Evolutionary conservation across 2,329 filamentous ascomycete genomes (phyloP).

Genomic region (Curvularia spicifera): DNA sequence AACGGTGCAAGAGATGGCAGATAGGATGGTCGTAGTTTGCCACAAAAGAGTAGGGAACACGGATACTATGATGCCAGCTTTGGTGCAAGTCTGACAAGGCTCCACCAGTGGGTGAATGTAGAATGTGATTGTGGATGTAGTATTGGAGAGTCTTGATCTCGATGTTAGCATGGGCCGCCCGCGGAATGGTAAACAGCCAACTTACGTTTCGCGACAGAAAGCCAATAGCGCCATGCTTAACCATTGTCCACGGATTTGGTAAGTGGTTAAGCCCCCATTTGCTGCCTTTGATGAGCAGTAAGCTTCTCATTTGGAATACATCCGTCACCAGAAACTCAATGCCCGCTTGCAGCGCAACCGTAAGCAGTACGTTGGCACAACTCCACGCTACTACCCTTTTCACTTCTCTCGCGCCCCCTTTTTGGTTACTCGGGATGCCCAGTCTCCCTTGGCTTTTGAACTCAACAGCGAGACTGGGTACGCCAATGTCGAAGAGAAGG

Average conservation of each 20-base stretch:
- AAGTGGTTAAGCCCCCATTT: constrained; percentile 66
- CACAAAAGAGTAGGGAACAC: constrained; percentile 66
- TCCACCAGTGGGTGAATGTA: constrained; percentile 61
- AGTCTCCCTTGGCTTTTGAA: constrained; percentile 71
- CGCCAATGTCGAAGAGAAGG: constrained; percentile 71
- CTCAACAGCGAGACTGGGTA: constrained; percentile 71
- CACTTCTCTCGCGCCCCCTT: constrained; percentile 52
- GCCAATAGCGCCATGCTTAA: constrained; percentile 61
- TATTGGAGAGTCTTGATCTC: constrained; percentile 69
- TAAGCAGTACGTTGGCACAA: constrained; percentile 62
- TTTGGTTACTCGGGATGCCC: constrained; percentile 54
- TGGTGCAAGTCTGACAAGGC: constrained; percentile 52
- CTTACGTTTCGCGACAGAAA: constrained; percentile 64
- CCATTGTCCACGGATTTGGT: constrained; percentile 67
- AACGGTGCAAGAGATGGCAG: constrained; percentile 66
- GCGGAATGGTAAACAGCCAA: constrained; percentile 3
- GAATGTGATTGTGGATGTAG: constrained; percentile 71
- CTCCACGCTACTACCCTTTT: constrained; percentile 61
- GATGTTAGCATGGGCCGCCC: constrained; percentile 18
- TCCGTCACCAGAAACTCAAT: constrained; percentile 64
- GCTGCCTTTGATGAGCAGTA: constrained; percentile 65
- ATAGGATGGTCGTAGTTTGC: constrained; percentile 73
- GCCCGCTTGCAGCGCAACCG: constrained; percentile 60
- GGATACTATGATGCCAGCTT: constrained; percentile 64
- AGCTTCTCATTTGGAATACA: constrained; percentile 60